A percentile compares a stretch with the other conserved stretches of the same genome.
Evolutionary conservation across 2,329 filamentous ascomycete genomes (phyloP).

Genomic region (Talaromyces piceae): DNA sequence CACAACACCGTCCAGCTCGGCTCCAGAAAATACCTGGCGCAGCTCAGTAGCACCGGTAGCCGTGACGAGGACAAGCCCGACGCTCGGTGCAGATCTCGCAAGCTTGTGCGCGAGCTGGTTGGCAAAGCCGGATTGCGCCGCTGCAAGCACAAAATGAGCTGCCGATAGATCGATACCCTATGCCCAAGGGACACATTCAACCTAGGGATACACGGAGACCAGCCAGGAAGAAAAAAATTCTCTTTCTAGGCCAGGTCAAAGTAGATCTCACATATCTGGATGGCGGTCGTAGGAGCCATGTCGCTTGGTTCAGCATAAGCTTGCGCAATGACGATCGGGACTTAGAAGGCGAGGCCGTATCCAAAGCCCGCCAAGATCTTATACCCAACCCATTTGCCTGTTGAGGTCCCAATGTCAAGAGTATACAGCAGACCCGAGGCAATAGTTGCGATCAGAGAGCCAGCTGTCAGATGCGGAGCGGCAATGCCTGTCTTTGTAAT

Average conservation of each 20-base stretch:
- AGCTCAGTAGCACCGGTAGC: not conserved
- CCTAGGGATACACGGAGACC: not conserved
- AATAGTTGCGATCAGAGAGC: not conserved
- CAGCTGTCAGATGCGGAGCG: not conserved
- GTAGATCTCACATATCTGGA: conserved; percentile 13
- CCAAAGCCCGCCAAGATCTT: conserved; percentile 18
- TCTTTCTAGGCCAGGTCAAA: not conserved
- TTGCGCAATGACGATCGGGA: conserved; percentile 13
- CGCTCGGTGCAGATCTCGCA: not conserved
- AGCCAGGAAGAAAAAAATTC: not conserved
- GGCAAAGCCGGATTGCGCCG: not conserved
- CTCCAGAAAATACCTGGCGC: not conserved
- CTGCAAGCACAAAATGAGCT: not conserved
- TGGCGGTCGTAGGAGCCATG: conserved; percentile 15
- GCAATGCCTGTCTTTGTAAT: not conserved
- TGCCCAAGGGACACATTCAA: not conserved
- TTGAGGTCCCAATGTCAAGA: conserved; percentile 18
- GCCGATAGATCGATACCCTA: conserved; percentile 1
- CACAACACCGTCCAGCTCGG: not conserved
- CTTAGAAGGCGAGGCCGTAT: conserved; percentile 15
- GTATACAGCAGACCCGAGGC: conserved; percentile 24
- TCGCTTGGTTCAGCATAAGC: conserved; percentile 15
- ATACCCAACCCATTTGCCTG: conserved; percentile 18
- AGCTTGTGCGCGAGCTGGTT: not conserved
- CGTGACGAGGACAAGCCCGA: not conserved